A percentile compares a stretch with the other conserved stretches of the same genome.
Conservation (phyloP, 1,139 yeast genomes). For the Diutina scorzettiae region DNA sequence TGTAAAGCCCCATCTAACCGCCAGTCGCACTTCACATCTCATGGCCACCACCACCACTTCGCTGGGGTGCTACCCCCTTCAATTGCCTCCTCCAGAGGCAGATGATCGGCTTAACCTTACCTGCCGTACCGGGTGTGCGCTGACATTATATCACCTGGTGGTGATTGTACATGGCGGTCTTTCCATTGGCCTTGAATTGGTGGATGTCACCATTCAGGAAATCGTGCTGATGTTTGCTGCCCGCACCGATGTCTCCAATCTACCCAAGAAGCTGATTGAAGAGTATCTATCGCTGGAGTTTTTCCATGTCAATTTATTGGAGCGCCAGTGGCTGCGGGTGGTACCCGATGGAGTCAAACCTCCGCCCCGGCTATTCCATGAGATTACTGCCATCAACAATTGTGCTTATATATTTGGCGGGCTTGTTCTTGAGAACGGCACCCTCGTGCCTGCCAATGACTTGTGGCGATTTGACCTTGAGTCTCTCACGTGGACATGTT, state of each 20-base stretch:
- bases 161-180: conserved; percentile 59
- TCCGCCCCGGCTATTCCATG: conserved; percentile 46
- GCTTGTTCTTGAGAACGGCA: conserved; percentile 16
- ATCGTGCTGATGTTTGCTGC: conserved; percentile 17
- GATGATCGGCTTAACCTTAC: conserved; percentile 40
- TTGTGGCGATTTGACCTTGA: conserved; percentile 54
- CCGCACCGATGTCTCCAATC: conserved; percentile 12
- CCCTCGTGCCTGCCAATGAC: conserved; percentile 42
- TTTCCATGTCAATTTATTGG: conserved; percentile 44
- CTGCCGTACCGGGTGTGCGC: conserved; percentile 57
- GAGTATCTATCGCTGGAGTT: conserved; percentile 43
- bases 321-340: conserved; percentile 40
- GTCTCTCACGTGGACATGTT: conserved; percentile 37
- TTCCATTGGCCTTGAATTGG: conserved; percentile 42
- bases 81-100: conserved; percentile 32
- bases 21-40: background rate
- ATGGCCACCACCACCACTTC: conserved; percentile 23
- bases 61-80: conserved; percentile 35
- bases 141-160: conserved; percentile 43
- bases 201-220: conserved; percentile 22
- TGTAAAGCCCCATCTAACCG: too few relatives aligned
- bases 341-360: conserved; percentile 21
- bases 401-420: conserved; percentile 57
- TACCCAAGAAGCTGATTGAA: conserved; percentile 11
- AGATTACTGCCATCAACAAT: conserved; percentile 37